Base-by-base conservation (phyloP, 129 eudicot species). In the Flaveria sonorensis region DNA sequence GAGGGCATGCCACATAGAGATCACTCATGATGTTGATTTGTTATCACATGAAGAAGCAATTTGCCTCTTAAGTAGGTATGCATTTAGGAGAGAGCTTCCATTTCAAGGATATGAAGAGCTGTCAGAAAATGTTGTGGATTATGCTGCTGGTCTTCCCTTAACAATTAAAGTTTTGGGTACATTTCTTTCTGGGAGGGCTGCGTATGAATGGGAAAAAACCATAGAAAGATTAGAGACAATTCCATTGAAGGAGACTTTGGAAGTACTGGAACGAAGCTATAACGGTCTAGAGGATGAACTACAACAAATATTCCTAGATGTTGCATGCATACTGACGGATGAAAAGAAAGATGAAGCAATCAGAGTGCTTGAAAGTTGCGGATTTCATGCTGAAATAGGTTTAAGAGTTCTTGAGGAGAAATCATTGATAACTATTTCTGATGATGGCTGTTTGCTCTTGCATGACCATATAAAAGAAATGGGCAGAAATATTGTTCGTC, bases 71-170 rank as follows among this genome's bases (percentile, higher is more conserved):
- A 52, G 32, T 52, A 72, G 51, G 51, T 18, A 55, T 53, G 76
- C 62, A 30, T 51, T 50, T 50, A 39, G 55, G 36, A 43, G 39
- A 43, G 73, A 45, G 57, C 12, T 10, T 20, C 73, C 73, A 68
- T 1, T 21, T 68, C 39, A 21, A 19, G 55, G 57, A 19, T 68
- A 68, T n/a, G 11, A 20, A 43, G 55, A 68, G 57, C 36, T 68
- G 13, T 68, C 56, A 68, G n/a, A 4, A 68, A 13, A 68, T 20
- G 56, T 68, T 68, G 73, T 68, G 21, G 3, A 32, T 45, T 68
- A 68, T 68, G 73, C 73, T 43, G 73, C 73, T 43, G 73, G 73
- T 43, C 55, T 68, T 10, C 73, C 57, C 8, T 21, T 68, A 68
- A 68, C 73, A 13, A 18, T 68, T 18, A 45, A 6, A 43, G 39